phyloP scores from a whole-genome alignment of 768 basidiomycete species.

The Mycena albidolilacea region DNA sequence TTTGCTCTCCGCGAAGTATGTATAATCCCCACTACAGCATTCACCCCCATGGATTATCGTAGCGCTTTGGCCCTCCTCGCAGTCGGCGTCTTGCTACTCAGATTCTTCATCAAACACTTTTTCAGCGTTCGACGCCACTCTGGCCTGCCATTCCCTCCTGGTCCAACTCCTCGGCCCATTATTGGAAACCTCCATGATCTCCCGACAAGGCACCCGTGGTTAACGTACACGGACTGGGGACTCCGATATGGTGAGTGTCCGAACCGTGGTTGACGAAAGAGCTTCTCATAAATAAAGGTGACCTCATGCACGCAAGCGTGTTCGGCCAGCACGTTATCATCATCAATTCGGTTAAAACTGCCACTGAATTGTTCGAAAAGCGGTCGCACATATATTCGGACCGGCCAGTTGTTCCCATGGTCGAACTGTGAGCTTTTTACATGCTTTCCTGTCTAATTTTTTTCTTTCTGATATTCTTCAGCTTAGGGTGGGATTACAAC shows the following conservation, averaged over 20 bases:
- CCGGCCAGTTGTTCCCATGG: conserved; percentile 36
- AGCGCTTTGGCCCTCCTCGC: neutral
- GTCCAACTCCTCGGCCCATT: conserved; percentile 39
- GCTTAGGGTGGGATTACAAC: conserved; percentile 51
- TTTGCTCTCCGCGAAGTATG: too few relatives aligned
- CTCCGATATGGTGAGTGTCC: conserved; percentile 36
- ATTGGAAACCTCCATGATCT: conserved; percentile 42
- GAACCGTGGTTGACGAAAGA: conserved; percentile 52
- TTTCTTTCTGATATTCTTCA: conserved; percentile 34
- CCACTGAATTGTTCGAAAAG: conserved; percentile 42
- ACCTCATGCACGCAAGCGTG: conserved; percentile 41
- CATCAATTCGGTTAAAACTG: conserved; percentile 46
- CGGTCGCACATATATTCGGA: conserved; percentile 44
- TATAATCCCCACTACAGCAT: too few relatives aligned
- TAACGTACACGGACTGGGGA: conserved; percentile 42
- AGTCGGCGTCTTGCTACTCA: neutral
- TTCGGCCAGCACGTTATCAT: conserved; percentile 47
- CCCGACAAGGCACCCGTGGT: conserved; percentile 39
- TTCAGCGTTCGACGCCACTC: neutral
- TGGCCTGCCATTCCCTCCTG: conserved; percentile 41
- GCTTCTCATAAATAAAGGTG: conserved; percentile 55
- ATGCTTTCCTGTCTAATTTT: neutral
- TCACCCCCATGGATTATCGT: neutral
- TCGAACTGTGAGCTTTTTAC: conserved; percentile 34
- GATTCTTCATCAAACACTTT: neutral